Evolutionary conservation across 2,329 filamentous ascomycete species (phyloP).

Genomic region (Dactylellina cionopaga): DNA sequence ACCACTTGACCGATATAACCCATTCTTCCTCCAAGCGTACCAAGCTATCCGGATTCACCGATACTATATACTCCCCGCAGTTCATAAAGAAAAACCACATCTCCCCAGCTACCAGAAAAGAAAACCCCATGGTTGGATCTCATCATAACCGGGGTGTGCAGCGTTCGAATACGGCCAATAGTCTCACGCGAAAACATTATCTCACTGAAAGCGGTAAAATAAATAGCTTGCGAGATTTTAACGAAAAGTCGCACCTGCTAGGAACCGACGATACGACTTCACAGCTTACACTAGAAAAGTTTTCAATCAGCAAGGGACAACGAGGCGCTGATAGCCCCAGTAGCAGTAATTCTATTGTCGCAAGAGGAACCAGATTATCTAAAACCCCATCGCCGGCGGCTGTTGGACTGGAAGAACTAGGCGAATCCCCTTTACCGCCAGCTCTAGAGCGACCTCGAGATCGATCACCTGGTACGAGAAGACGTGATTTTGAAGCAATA

Average conservation of each 20-base stretch:
- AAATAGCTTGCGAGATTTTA: slow-evolving; percentile 7
- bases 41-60: slow-evolving; percentile 7
- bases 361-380: slow-evolving; percentile 3
- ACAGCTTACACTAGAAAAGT: background rate
- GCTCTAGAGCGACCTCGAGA: slow-evolving; percentile 12
- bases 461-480: slow-evolving; percentile 27
- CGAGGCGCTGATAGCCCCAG: background rate
- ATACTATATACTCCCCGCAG: background rate
- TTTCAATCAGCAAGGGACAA: background rate
- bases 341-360: background rate
- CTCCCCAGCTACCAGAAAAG: background rate
- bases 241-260: background rate
- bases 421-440: slow-evolving; percentile 32
- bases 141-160: background rate
- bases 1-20: background rate
- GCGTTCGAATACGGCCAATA: background rate
- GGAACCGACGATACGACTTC: background rate
- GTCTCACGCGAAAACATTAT: slow-evolving; percentile 1
- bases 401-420: slow-evolving; percentile 2
- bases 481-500: slow-evolving; percentile 29
- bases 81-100: background rate
- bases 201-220: slow-evolving; percentile 17
- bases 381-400: slow-evolving; percentile 27
- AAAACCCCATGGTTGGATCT: too few species aligned
- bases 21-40: slow-evolving; percentile 32